phyloP scores from a whole-genome alignment of 2,329 filamentous ascomycete genomes.

The Ciborinia camelliae region DNA sequence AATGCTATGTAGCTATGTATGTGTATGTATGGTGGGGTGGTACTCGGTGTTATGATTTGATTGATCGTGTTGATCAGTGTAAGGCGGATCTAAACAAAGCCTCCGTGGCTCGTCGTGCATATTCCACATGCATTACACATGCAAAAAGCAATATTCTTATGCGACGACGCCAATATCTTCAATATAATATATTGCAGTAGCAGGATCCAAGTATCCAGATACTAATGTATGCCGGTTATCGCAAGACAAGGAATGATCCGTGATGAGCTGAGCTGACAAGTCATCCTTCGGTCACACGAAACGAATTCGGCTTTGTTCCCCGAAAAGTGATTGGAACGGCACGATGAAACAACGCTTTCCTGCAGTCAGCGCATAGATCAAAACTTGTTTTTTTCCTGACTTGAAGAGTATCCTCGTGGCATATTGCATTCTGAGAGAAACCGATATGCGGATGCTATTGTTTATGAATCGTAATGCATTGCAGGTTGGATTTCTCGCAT shows the following conservation, averaged over 20 bases:
- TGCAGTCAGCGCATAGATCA: slow-evolving; percentile 5
- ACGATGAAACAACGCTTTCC: not conserved
- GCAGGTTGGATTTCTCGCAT: not conserved
- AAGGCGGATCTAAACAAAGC: not conserved
- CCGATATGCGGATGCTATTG: not conserved
- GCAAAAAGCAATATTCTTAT: not conserved
- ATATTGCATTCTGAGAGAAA: not conserved
- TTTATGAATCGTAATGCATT: not conserved
- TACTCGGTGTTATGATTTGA: not conserved
- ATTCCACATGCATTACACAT: too few relatives aligned
- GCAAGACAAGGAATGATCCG: not conserved
- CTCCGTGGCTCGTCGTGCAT: not conserved
- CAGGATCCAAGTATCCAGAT: not conserved
- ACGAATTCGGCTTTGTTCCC: slow-evolving; percentile 4
- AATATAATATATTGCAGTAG: not conserved
- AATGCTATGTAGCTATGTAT: too few relatives aligned
- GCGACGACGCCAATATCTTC: not conserved
- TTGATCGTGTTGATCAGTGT: not conserved
- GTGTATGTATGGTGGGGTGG: too few relatives aligned
- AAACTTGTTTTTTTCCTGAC: not conserved
- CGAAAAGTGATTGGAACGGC: not conserved
- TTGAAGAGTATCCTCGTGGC: not conserved
- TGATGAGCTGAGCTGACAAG: not conserved
- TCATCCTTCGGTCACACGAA: not conserved
- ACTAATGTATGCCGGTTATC: not conserved